Percentiles rank a stretch among this genome's conserved stretches.
Conservation (phyloP, 179 eudicot species). For the Sideroxylon spinosum region DNA sequence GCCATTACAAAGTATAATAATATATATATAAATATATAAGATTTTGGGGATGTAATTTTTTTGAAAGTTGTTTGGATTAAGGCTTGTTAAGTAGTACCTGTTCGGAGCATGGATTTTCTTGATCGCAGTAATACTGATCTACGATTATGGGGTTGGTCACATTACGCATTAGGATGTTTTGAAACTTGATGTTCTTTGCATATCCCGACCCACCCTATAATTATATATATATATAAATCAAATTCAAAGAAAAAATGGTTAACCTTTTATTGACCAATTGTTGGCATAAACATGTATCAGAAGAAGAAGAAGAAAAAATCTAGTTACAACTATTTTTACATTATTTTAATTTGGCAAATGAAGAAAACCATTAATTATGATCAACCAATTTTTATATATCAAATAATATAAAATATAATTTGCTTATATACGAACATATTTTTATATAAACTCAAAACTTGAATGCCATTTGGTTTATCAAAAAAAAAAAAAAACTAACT, state of each 20-base stretch:
- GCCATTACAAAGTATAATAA: not conserved
- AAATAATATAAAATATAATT: too few relatives aligned
- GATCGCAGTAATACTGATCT: slow-evolving; percentile 71
- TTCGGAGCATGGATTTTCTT: slow-evolving; percentile 38
- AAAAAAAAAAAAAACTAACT: too few relatives aligned
- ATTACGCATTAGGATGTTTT: slow-evolving; percentile 59
- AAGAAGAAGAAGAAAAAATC: not conserved
- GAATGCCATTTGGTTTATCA: too few relatives aligned
- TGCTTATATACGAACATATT: too few relatives aligned
- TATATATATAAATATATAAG: too few relatives aligned
- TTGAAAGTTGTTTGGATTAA: not conserved
- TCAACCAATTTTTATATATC: too few relatives aligned
- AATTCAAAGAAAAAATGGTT: not conserved
- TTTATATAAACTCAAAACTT: too few relatives aligned
- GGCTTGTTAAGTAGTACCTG: slow-evolving; percentile 35
- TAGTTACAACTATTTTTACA: too few relatives aligned
- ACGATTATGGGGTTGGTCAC: slow-evolving; percentile 79
- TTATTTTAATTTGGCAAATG: too few relatives aligned
- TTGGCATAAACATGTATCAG: not conserved
- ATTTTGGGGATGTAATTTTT: not conserved
- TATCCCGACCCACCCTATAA: slow-evolving; percentile 70
- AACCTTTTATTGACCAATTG: not conserved
- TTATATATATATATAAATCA: not conserved
- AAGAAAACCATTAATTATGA: too few relatives aligned
- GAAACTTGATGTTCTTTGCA: slow-evolving; percentile 58